Evolutionary conservation across 768 basidiomycete genomes (phyloP), one percentile per base, ranked within the genome.

Genomic region (Mycena floridula): DNA sequence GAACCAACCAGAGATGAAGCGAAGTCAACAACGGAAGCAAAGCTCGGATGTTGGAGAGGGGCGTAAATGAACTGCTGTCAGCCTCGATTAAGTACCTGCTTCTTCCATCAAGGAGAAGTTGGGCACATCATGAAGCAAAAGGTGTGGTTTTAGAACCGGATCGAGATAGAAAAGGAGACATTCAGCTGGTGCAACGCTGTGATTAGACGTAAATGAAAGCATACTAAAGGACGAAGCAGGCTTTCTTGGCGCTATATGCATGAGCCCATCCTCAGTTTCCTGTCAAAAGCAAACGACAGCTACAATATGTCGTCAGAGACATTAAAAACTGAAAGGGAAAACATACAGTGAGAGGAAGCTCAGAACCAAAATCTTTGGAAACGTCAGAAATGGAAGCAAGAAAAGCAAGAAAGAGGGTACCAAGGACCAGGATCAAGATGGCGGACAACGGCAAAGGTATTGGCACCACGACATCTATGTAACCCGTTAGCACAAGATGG

Each of bases 211-310:
- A n/a, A n/a, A n/a, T n/a, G n/a, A n/a, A n/a, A n/a, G n/a, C n/a
- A n/a, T n/a, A n/a, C n/a, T n/a, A n/a, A n/a, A 13, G 5, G 21
- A 46, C 63, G 18, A 40, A 78, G 78, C 78, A 48, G 82, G 81
- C 58, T 81, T 82, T 21, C 82, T 75, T 12, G 82, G 82, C 22
- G 59, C 64, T 68, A 82, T 66, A 20, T 79, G 73, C 82, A 85
- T 85, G 26, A 85, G 59, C 22, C 80, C 79, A 52, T 82, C 81
- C 24, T 59, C 53, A 0, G 79, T 79, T 59, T 85, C 81, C 0
- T 67, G 57, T 85, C 82, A 81, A 81, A 85, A 1, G 82, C 82
- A 46, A 85, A 85, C 2, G 81, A 80, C 13, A 85, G 66, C 78
- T 80, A 47, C 3, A 32, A 27, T 5, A 7, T n/a, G n/a, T 18